Base-by-base conservation (phyloP, 768 basidiomycete genomes). In the Auriscalpium orientale region DNA sequence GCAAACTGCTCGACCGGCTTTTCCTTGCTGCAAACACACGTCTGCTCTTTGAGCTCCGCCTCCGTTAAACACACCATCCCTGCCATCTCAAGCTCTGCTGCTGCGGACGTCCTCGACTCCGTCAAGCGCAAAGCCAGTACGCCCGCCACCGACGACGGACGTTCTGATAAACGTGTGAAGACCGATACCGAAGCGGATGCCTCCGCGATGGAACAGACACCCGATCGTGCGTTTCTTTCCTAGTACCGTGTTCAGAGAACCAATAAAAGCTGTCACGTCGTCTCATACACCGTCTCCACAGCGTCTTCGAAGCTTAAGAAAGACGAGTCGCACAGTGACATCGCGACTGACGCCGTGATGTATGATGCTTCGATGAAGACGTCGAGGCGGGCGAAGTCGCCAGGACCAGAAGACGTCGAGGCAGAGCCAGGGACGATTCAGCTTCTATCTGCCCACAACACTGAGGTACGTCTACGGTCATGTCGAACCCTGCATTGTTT, bases 21-120 rank as follows among this genome's bases (percentile, higher is more conserved):
- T 72, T 84, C 86, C 16, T 72, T 93, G n/a, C 74, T 92, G 33
- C 84, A 88, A 56, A 79, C 72, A 3, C 90, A 93, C 63, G 74
- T 80, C 21, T 93, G 90, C 67, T 83, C 84, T 18, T 51, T 75
- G 36, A 81, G 84, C 52, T 65, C 76, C 38, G 61, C 70, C 35
- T 34, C 36, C n/a, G 58, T 71, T 43, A 63, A 70, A 21, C 62
- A 60, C 15, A 54, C 56, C 40, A 58, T 58, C 18, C 21, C 57
- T 12, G 49, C 56, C 43, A 37, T 46, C 13, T 28, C 28, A 28
- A 28, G 28, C 28, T 28, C 28, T 28, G 28, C 28, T 28, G 28
- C 28, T 28, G 61, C 55, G 28, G 44, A 15, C 13, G 28, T 54
- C 22, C 58, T 60, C 35, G 49, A 43, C 9, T 36, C 38, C 15